Evolutionary conservation across 805 yeast genomes (phyloP).

Genomic region (Groenewaldozyma tartarivorans): DNA sequence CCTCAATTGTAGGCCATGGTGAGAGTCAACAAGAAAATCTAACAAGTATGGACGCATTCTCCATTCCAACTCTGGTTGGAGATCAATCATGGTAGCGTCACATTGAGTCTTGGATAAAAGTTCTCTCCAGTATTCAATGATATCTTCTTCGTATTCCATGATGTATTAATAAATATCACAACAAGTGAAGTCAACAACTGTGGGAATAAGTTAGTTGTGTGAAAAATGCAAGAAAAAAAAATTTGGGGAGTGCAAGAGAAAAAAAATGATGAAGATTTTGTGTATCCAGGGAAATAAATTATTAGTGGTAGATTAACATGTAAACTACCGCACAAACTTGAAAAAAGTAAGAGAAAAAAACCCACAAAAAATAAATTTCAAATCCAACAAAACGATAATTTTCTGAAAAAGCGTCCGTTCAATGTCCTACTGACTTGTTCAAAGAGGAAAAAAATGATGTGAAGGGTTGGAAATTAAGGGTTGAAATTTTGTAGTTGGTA

Average conservation of each 20-base stretch:
- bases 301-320: neutral
- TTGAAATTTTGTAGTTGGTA: too few species aligned
- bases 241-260: too few species aligned
- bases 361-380: neutral
- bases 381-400: too few species aligned
- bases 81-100: conserved; percentile 54
- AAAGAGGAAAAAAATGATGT: neutral
- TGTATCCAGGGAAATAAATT: too few species aligned
- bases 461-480: neutral
- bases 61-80: conserved; percentile 82
- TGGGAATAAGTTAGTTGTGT: neutral
- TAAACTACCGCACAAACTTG: neutral
- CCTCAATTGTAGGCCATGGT: conserved; percentile 51
- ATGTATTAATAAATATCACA: neutral
- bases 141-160: conserved; percentile 29
- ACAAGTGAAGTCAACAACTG: neutral
- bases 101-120: conserved; percentile 35
- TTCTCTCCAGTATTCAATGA: conserved; percentile 26
- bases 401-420: too few species aligned
- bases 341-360: neutral
- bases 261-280: too few species aligned
- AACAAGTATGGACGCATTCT: conserved; percentile 63
- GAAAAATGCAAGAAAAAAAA: neutral
- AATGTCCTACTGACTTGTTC: too few species aligned
- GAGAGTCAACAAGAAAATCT: conserved; percentile 65